phyloP scores from a whole-genome alignment of 2,329 filamentous ascomycete species.

The Monosporascus ibericus region DNA sequence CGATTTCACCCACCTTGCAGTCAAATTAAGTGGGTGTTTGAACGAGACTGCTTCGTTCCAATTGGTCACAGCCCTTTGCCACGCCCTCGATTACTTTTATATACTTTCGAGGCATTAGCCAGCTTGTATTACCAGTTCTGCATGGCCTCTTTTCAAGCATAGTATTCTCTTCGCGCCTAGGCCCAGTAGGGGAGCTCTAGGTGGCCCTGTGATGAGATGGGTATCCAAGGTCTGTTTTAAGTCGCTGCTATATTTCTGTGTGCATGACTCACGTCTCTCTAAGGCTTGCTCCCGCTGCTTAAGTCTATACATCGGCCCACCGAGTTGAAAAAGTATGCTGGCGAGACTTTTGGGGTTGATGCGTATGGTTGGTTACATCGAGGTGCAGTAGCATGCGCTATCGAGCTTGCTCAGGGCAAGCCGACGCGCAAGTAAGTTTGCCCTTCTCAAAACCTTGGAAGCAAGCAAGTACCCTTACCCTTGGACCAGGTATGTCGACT shows the following conservation, averaged over 20 bases:
- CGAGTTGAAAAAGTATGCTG: slow-evolving; percentile 78
- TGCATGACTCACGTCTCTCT: slow-evolving; percentile 12
- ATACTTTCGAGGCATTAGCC: neutral
- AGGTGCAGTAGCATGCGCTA: slow-evolving; percentile 81
- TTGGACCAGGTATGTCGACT: slow-evolving; percentile 72
- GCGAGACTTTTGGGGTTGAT: slow-evolving; percentile 89
- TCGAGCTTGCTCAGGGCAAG: slow-evolving; percentile 82
- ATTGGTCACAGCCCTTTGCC: neutral
- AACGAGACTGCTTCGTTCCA: neutral
- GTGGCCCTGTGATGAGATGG: slow-evolving; percentile 14
- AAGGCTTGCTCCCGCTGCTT: slow-evolving; percentile 81
- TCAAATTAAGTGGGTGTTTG: neutral
- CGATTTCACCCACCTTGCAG: neutral
- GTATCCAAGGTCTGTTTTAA: slow-evolving; percentile 23
- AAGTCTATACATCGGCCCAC: slow-evolving; percentile 93
- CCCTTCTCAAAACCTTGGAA: neutral
- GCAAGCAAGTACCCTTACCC: slow-evolving; percentile 8
- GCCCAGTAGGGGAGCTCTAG: slow-evolving; percentile 3
- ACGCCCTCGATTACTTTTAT: too few species aligned
- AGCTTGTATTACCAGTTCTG: slow-evolving; percentile 1
- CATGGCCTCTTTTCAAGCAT: slow-evolving; percentile 5
- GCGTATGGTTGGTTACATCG: slow-evolving; percentile 98
- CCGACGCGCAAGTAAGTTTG: slow-evolving; percentile 73
- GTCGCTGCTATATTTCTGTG: neutral
- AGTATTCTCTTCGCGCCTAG: slow-evolving; percentile 1